A percentile compares a stretch with the other conserved stretches of the same genome.
Conservation (phyloP, 2,329 filamentous ascomycete genomes). For the Penicillium corylophilum region DNA sequence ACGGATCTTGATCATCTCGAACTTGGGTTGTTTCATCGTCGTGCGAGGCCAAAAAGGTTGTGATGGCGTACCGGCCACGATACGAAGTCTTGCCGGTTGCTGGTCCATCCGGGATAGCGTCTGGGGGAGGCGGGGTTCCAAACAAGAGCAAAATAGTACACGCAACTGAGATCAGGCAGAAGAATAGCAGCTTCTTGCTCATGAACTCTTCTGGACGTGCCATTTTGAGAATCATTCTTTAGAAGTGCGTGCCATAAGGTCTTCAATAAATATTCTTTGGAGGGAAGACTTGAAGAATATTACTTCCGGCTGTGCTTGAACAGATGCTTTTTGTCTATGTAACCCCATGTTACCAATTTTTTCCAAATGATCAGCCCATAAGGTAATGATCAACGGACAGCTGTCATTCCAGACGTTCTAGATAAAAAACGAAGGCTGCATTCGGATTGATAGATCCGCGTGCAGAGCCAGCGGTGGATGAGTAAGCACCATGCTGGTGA, state of each 20-base stretch:
- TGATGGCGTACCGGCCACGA: slow-evolving; percentile 5
- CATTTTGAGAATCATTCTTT: not conserved
- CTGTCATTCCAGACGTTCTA: not conserved
- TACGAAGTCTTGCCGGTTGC: not conserved
- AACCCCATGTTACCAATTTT: not conserved
- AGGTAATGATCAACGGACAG: not conserved
- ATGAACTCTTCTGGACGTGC: not conserved
- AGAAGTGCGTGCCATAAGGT: not conserved
- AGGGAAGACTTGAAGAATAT: not conserved
- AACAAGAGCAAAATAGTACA: slow-evolving; percentile 5
- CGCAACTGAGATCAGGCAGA: slow-evolving; percentile 7
- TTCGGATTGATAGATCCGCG: not conserved
- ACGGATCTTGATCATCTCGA: slow-evolving; percentile 1
- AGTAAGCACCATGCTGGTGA: not conserved
- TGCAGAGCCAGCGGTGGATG: not conserved
- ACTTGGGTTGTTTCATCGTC: not conserved
- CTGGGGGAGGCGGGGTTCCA: slow-evolving; percentile 1
- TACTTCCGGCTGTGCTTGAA: not conserved
- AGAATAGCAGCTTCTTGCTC: slow-evolving; percentile 6
- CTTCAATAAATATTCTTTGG: not conserved
- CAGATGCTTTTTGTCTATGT: not conserved
- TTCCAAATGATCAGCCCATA: not conserved
- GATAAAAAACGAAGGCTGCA: not conserved
- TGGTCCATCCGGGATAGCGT: not conserved
- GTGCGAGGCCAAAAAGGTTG: slow-evolving; percentile 1